Evolutionary conservation across 2,329 filamentous ascomycete species (phyloP).

Genomic region (Phyllachora maydis): DNA sequence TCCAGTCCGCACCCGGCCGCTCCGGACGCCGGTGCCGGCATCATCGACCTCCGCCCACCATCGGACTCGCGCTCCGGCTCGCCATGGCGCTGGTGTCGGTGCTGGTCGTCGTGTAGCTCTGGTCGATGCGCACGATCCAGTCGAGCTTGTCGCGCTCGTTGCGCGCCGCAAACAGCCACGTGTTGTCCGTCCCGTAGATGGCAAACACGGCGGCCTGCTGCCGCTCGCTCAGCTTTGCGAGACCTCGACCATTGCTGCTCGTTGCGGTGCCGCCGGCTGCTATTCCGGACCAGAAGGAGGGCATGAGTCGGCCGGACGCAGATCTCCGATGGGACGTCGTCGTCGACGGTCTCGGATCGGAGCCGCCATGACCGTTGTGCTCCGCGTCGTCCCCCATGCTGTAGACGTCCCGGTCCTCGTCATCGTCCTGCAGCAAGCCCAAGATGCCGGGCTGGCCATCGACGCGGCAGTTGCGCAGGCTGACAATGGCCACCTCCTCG

Average conservation of each 20-base stretch:
- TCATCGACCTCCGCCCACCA: too few relatives aligned
- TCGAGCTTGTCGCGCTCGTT: constrained; percentile 87
- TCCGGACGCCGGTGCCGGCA: too few relatives aligned
- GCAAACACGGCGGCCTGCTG: constrained; percentile 66
- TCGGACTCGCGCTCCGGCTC: too few relatives aligned
- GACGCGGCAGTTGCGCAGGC: constrained; percentile 72
- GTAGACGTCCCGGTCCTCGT: constrained; percentile 3
- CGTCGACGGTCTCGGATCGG: constrained; percentile 15
- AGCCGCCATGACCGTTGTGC: constrained; percentile 4
- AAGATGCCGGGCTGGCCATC: constrained; percentile 83
- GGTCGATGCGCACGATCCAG: constrained; percentile 91
- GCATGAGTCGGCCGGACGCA: constrained; percentile 28
- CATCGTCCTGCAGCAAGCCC: constrained; percentile 36
- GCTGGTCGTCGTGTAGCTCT: constrained; percentile 39
- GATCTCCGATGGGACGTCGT: constrained; percentile 26
- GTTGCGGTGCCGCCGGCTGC: constrained; percentile 9
- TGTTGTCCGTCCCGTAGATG: constrained; percentile 84
- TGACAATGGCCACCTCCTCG: constrained; percentile 79
- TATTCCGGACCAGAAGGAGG: constrained; percentile 33
- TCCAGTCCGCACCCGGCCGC: too few relatives aligned
- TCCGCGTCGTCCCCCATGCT: constrained; percentile 1
- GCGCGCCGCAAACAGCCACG: constrained; percentile 79
- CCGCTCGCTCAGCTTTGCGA: constrained; percentile 33
- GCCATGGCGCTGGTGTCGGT: constrained; percentile 19
- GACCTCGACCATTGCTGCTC: constrained; percentile 13